Percentiles rank a stretch among this genome's conserved stretches.
These are phyloP conservation scores for Colletotrichum brevisporum DNA, from an alignment of 2,329 filamentous ascomycete species.

Conservation along the genomic window DNA sequence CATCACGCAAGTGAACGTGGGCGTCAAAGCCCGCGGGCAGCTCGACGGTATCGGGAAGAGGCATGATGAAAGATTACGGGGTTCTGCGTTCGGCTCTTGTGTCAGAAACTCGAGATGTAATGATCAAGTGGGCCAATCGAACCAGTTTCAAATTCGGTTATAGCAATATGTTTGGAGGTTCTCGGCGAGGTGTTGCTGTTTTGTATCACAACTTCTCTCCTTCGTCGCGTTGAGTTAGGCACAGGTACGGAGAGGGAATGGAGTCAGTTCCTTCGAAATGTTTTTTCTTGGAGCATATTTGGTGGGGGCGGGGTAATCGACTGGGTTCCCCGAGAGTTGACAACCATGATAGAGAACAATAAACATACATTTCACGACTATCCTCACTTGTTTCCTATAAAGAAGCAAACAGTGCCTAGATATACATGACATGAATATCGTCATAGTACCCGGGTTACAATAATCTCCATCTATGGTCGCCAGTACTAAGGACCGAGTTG, in stretches of 20 bases:
- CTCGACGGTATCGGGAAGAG: slow-evolving; percentile 53
- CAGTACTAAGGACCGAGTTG: no score
- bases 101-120: not conserved
- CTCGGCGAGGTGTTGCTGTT: not conserved
- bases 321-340: slow-evolving; percentile 29
- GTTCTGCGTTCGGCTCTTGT: not conserved
- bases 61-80: slow-evolving; percentile 21
- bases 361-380: not conserved
- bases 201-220: no score
- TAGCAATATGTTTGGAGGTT: not conserved
- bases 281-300: slow-evolving; percentile 36
- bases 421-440: no score
- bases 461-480: no score
- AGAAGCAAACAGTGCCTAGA: no score
- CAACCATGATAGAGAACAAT: not conserved
- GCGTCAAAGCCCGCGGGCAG: slow-evolving; percentile 77
- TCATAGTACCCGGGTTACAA: no score
- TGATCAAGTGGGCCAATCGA: no score
- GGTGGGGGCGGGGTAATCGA: slow-evolving; percentile 39
- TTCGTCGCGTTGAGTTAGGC: no score
- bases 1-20: slow-evolving; percentile 80
- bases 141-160: no score
- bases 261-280: slow-evolving; percentile 27
- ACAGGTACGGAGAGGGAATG: not conserved
- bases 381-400: no score